A percentile compares a stretch with the other conserved stretches of the same genome.
phyloP scores from a whole-genome alignment of 2,329 filamentous ascomycete genomes.

The Neoscytalidium dimidiatum region DNA sequence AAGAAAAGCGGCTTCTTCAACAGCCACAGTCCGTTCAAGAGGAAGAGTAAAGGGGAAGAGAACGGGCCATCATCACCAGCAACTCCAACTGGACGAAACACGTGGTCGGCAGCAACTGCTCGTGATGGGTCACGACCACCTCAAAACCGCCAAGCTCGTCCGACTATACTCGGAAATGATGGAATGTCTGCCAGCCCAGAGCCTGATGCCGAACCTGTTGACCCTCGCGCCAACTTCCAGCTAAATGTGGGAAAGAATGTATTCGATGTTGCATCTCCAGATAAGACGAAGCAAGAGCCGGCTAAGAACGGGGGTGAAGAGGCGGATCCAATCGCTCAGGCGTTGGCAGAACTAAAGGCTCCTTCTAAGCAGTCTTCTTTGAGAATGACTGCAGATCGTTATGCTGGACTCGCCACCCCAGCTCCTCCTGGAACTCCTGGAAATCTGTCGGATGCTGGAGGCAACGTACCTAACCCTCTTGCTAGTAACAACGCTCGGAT shows the following conservation, averaged over 20 bases:
- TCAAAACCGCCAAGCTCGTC: conserved; percentile 32
- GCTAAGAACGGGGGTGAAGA: conserved; percentile 55
- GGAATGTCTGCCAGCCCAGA: conserved; percentile 23
- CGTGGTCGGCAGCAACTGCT: conserved; percentile 51
- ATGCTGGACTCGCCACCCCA: conserved; percentile 75
- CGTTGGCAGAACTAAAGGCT: conserved; percentile 88
- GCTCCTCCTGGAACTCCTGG: conserved; percentile 28
- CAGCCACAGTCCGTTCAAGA: conserved; percentile 86
- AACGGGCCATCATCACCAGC: conserved; percentile 54
- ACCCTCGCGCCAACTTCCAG: conserved; percentile 88
- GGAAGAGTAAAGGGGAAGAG: conserved; percentile 83
- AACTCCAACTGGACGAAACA: conserved; percentile 50
- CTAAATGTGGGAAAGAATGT: conserved; percentile 95
- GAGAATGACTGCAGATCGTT: conserved; percentile 92
- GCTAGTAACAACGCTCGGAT: conserved; percentile 59
- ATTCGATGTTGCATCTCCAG: conserved; percentile 84
- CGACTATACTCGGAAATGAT: conserved; percentile 31
- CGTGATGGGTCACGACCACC: conserved; percentile 43
- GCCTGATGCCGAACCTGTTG: conserved; percentile 72
- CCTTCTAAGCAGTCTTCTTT: conserved; percentile 77
- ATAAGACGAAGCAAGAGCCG: conserved; percentile 46
- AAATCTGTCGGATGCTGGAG: neutral
- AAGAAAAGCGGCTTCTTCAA: conserved; percentile 87
- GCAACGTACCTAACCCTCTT: conserved; percentile 26
- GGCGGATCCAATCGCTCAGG: conserved; percentile 85